These are phyloP conservation scores for Zizania latifolia DNA, from an alignment of 176 grass and related monocot species.

Conservation along the genomic window DNA sequence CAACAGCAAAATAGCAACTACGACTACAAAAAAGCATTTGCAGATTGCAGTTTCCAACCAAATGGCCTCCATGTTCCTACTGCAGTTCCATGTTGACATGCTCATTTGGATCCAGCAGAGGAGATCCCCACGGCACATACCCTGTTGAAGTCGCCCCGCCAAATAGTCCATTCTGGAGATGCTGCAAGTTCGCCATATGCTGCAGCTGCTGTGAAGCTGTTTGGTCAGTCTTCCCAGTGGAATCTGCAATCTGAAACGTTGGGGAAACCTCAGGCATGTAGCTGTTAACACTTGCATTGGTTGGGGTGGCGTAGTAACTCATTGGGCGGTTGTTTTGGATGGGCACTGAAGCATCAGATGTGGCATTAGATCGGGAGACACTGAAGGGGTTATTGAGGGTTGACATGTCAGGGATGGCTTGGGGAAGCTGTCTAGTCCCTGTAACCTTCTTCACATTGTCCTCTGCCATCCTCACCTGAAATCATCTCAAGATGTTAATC, in stretches of 20 bases:
- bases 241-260: background rate
- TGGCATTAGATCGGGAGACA: background rate
- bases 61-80: constrained; percentile 7
- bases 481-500: background rate
- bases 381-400: constrained; percentile 14
- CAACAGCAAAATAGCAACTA: background rate
- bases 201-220: constrained; percentile 10
- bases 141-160: background rate
- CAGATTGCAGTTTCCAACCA: background rate
- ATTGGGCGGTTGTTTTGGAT: constrained; percentile 27
- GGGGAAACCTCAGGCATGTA: background rate
- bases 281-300: background rate
- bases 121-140: background rate
- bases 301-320: background rate
- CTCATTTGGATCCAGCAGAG: background rate
- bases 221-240: background rate
- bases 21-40: background rate
- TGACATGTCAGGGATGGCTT: constrained; percentile 16
- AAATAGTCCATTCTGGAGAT: constrained; percentile 24
- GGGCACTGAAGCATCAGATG: constrained; percentile 5
- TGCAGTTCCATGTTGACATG: constrained; percentile 6
- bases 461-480: constrained; percentile 79
- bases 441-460: constrained; percentile 50
- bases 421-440: background rate
- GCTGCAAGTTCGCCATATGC: constrained; percentile 26